Conservation (phyloP, 1,139 yeast species). For the Diutina sp. region DNA sequence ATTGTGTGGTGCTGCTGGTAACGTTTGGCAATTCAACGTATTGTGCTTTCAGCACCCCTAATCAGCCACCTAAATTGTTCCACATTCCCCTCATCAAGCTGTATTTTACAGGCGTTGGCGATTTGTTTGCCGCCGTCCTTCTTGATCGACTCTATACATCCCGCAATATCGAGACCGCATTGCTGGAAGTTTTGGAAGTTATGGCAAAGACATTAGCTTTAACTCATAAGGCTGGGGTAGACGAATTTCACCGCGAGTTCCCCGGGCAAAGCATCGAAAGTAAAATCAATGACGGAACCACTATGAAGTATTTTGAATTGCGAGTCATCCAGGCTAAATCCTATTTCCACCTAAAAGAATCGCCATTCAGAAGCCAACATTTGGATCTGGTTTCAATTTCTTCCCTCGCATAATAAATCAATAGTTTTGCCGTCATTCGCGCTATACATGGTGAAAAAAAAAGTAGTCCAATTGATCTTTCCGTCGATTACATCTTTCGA, state of each 20-base stretch:
- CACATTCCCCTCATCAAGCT: conserved; percentile 48
- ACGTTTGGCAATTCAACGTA: conserved; percentile 15
- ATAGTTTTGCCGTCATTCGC: neutral
- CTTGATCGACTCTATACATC: conserved; percentile 33
- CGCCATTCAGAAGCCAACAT: neutral
- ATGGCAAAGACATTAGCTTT: conserved; percentile 13
- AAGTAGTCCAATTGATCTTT: neutral
- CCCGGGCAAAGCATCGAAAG: conserved; percentile 8
- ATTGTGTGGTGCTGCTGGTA: conserved; percentile 49
- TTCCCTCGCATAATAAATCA: neutral
- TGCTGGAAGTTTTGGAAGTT: neutral
- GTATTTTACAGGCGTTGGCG: conserved; percentile 90
- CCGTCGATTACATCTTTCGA: too few species aligned
- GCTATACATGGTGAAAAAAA: neutral
- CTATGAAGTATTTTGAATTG: conserved; percentile 30
- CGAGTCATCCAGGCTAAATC: conserved; percentile 20
- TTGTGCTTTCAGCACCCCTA: conserved; percentile 39
- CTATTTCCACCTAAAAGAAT: neutral
- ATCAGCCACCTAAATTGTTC: conserved; percentile 15
- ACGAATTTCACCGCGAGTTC: conserved; percentile 2
- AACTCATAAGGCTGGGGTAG: conserved; percentile 18
- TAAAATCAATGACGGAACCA: conserved; percentile 21
- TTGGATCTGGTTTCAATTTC: neutral
- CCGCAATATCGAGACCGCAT: neutral
- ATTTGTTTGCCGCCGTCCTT: conserved; percentile 69